These are phyloP conservation scores for Tolypocladium inflatum DNA, from an alignment of 2,329 filamentous ascomycete species.

Conservation along the genomic window DNA sequence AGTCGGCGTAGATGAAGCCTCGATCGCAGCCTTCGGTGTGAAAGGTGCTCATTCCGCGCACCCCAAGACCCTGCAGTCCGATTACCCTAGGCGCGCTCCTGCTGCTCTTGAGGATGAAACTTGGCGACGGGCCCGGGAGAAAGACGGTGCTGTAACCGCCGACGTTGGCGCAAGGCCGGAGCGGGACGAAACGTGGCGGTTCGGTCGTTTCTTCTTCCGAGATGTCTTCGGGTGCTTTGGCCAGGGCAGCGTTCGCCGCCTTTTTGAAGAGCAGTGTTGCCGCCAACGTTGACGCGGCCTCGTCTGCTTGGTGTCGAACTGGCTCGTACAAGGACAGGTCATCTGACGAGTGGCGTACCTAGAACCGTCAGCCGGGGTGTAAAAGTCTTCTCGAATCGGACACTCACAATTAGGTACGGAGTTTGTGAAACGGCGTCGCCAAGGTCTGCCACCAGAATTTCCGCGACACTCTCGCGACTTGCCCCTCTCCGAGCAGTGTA, in stretches of 20 bases:
- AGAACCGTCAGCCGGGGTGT: not conserved
- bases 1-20: slow-evolving; percentile 77
- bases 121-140: slow-evolving; percentile 68
- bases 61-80: slow-evolving; percentile 57
- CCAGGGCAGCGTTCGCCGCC: slow-evolving; percentile 56
- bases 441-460: slow-evolving; percentile 76
- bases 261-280: slow-evolving; percentile 67
- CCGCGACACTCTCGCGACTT: slow-evolving; percentile 62
- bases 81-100: slow-evolving; percentile 68
- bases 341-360: slow-evolving; percentile 70
- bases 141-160: slow-evolving; percentile 75
- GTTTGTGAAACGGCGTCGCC: slow-evolving; percentile 62
- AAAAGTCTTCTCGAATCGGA: too few species aligned
- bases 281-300: slow-evolving; percentile 30
- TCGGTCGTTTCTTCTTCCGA: slow-evolving; percentile 41
- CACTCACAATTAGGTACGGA: slow-evolving; percentile 71
- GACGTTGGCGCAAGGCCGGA: slow-evolving; percentile 54
- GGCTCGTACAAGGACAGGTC: slow-evolving; percentile 86
- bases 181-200: slow-evolving; percentile 37
- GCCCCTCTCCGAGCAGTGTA: slow-evolving; percentile 60
- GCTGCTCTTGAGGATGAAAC: slow-evolving; percentile 74
- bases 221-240: slow-evolving; percentile 42
- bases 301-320: slow-evolving; percentile 40
- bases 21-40: slow-evolving; percentile 68
- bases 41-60: slow-evolving; percentile 65